Percentiles rank a stretch among this genome's conserved stretches.
Evolutionary conservation across 2,329 filamentous ascomycete genomes (phyloP).

Genomic region (Claviceps arundinis): DNA sequence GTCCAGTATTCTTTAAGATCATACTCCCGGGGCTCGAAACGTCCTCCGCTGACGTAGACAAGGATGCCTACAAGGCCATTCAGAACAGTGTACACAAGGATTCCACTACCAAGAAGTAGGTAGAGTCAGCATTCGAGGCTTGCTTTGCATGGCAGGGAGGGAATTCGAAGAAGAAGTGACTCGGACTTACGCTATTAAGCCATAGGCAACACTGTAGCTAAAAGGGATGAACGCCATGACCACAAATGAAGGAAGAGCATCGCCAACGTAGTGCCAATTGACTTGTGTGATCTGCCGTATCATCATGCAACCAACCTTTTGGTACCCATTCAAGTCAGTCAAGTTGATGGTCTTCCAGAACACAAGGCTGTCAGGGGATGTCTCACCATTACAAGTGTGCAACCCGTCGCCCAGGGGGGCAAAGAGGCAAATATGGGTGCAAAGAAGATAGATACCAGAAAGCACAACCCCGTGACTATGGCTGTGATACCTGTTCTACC

Average conservation of each 20-base stretch:
- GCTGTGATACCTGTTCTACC: conserved; percentile 61
- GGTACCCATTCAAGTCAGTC: neutral
- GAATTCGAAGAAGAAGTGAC: too few relatives aligned
- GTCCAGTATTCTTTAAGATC: conserved; percentile 44
- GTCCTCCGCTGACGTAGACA: conserved; percentile 28
- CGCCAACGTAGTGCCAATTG: conserved; percentile 66
- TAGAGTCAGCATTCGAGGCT: neutral
- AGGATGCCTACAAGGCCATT: conserved; percentile 33
- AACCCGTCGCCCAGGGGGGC: conserved; percentile 65
- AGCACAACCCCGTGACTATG: conserved; percentile 55
- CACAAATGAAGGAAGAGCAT: conserved; percentile 62
- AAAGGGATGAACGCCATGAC: conserved; percentile 66
- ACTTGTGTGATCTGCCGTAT: conserved; percentile 60
- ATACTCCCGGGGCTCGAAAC: conserved; percentile 35
- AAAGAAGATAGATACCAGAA: conserved; percentile 60
- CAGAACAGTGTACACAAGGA: conserved; percentile 41
- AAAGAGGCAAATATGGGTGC: conserved; percentile 66
- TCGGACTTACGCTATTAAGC: conserved; percentile 52
- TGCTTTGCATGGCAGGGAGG: neutral
- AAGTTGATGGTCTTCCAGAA: neutral
- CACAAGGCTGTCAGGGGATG: neutral
- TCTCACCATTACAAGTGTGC: conserved; percentile 51
- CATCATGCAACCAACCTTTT: conserved; percentile 62
- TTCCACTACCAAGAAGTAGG: conserved; percentile 23
- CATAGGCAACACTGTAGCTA: conserved; percentile 67